These are phyloP conservation scores for Stachybotrys elegans DNA, from an alignment of 2,329 filamentous ascomycete genomes.

Conservation along the genomic window DNA sequence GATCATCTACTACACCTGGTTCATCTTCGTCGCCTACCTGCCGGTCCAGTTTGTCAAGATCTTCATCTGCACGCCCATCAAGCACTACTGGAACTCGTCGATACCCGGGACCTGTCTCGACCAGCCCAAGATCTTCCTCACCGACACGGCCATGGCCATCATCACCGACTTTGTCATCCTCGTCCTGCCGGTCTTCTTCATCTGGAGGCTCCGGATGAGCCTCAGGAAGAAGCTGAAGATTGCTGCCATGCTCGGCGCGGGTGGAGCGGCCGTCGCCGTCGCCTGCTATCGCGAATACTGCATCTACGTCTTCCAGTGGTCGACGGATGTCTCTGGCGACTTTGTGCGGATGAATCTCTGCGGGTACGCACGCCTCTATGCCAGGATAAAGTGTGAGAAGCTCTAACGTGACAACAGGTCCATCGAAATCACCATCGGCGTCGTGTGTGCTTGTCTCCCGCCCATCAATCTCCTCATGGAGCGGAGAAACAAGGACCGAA, in stretches of 20 bases:
- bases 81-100: neutral
- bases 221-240: slow-evolving; percentile 1
- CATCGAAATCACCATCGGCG: neutral
- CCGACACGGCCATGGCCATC: neutral
- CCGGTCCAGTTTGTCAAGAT: slow-evolving; percentile 2
- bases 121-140: slow-evolving; percentile 2
- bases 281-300: neutral
- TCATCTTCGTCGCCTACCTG: slow-evolving; percentile 1
- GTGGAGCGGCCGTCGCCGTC: neutral
- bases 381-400: no score
- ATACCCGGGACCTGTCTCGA: neutral
- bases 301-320: slow-evolving; percentile 1
- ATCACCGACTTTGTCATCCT: neutral
- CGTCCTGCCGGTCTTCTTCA: neutral
- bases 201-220: neutral
- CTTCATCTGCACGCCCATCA: slow-evolving; percentile 3
- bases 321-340: slow-evolving; percentile 1
- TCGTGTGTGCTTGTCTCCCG: slow-evolving; percentile 1
- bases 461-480: neutral
- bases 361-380: neutral
- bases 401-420: neutral
- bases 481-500: neutral
- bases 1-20: neutral
- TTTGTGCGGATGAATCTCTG: slow-evolving; percentile 1
- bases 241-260: neutral